Conservation (phyloP, 2,329 filamentous ascomycete genomes). For the Balansia obtecta region DNA sequence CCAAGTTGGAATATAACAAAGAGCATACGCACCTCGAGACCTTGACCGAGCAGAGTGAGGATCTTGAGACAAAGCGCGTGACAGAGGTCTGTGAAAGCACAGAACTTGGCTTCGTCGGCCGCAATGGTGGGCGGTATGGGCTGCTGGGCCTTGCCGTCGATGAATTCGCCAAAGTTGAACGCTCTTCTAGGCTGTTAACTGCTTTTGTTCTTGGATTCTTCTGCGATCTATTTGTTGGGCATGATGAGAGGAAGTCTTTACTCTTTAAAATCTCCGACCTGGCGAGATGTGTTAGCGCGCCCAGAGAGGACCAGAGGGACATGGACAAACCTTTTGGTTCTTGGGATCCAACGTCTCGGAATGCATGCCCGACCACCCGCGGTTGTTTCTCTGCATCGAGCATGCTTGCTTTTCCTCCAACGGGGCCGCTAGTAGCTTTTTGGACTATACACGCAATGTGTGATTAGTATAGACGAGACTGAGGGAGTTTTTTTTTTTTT, state of each 20-base stretch:
- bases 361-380: slow-evolving; percentile 82
- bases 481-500: no score
- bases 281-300: neutral
- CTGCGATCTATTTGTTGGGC: neutral
- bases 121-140: slow-evolving; percentile 56
- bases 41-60: slow-evolving; percentile 65
- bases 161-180: slow-evolving; percentile 83
- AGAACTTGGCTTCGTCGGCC: slow-evolving; percentile 46
- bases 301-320: no score
- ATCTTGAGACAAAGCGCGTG: slow-evolving; percentile 60
- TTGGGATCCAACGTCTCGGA: slow-evolving; percentile 78
- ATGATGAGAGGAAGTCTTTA: slow-evolving; percentile 22
- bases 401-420: slow-evolving; percentile 61
- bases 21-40: slow-evolving; percentile 52
- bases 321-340: slow-evolving; percentile 55
- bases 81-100: slow-evolving; percentile 57
- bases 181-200: slow-evolving; percentile 39
- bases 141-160: slow-evolving; percentile 57
- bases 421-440: slow-evolving; percentile 58
- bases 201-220: neutral
- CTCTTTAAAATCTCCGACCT: slow-evolving; percentile 86
- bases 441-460: slow-evolving; percentile 35
- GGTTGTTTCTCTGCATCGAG: slow-evolving; percentile 68
- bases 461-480: no score
- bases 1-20: neutral